Evolutionary conservation across 1,284 basidiomycete genomes (phyloP), one percentile per base, ranked within the genome.

Genomic region (Cutaneotrichosporon cyanovorans): DNA sequence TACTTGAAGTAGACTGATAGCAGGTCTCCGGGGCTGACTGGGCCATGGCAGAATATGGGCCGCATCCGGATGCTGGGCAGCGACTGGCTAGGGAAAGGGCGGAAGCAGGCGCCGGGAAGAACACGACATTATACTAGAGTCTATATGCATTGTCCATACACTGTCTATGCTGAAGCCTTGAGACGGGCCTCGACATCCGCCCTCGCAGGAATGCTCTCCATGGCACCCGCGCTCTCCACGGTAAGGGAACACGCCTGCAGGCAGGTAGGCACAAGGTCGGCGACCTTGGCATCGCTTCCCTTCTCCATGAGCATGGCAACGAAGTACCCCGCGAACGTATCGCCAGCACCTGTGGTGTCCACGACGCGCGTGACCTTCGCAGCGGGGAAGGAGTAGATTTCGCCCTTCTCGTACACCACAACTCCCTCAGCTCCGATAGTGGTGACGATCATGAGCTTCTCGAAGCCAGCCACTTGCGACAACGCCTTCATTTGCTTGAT

Each of bases 331-430:
- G 67, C 62, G 44, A 73, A 73, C 43, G 67, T 69, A 50, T 73
- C 72, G 9, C 72, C 72, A 1, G 72, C 72, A 11, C 72, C 72
- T 0, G 72, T 73, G 18, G 70, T 72, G 47, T 73, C 72, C 45
- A 50, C 49, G 14, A 50, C 49, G 43, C 45, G 42, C 22, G 21
- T 18, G 11, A 45, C 45, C 25, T 38, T 35, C 3, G 42, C 49
- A 4, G 49, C 49, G 9, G 49, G 49, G 35, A 37, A 50, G 5
- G 35, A 22, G 15, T 37, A 15, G 21, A 42, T 34, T 33, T 50
- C 44, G 14, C 18, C 15, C 3, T 32, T 16, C 15, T 46, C 40
- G 25, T 46, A 37, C 11, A 42, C 40, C 32, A 50, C 31, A 15
- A 50, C 49, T 37, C 49, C 49, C 9, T 50, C 45, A 7, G 49